Conservation (phyloP, 345 rosid genomes). For the Eucalyptus regnans region DNA sequence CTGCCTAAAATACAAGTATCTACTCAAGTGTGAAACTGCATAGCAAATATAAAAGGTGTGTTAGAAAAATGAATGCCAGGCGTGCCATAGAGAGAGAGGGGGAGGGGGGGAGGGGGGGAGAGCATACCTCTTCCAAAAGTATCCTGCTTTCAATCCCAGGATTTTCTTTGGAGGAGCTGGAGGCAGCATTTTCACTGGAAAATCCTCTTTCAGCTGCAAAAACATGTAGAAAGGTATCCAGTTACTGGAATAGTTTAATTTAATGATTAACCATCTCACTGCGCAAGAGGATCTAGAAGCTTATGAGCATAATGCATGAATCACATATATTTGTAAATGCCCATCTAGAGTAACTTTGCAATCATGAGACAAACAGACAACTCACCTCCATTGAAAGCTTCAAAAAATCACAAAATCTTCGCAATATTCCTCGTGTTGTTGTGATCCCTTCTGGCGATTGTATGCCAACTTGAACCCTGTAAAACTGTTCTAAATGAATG, state of each 20-base stretch:
- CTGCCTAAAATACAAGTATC: background rate
- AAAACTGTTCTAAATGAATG: constrained; percentile 52
- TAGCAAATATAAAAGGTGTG: background rate
- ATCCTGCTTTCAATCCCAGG: constrained; percentile 37
- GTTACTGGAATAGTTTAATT: background rate
- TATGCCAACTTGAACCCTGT: constrained; percentile 80
- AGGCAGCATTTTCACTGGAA: constrained; percentile 62
- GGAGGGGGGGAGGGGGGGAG: background rate
- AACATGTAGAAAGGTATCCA: background rate
- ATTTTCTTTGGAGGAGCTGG: constrained; percentile 70
- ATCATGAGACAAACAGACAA: background rate
- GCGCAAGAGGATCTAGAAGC: background rate
- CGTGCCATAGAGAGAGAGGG: background rate
- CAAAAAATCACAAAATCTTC: constrained; percentile 27
- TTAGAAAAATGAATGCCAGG: background rate
- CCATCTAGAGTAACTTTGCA: background rate
- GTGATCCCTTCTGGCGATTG: constrained; percentile 86
- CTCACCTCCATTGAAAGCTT: constrained; percentile 47
- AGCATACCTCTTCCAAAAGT: constrained; percentile 68
- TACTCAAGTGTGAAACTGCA: background rate
- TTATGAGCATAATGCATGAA: background rate
- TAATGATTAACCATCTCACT: background rate
- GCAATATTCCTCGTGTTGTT: constrained; percentile 32
- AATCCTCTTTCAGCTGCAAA: constrained; percentile 54
- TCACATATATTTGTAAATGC: background rate